A percentile compares a stretch with the other conserved stretches of the same genome.
Conservation (phyloP, 2,329 filamentous ascomycete species). For the Neopestalotiopsis rosae region DNA sequence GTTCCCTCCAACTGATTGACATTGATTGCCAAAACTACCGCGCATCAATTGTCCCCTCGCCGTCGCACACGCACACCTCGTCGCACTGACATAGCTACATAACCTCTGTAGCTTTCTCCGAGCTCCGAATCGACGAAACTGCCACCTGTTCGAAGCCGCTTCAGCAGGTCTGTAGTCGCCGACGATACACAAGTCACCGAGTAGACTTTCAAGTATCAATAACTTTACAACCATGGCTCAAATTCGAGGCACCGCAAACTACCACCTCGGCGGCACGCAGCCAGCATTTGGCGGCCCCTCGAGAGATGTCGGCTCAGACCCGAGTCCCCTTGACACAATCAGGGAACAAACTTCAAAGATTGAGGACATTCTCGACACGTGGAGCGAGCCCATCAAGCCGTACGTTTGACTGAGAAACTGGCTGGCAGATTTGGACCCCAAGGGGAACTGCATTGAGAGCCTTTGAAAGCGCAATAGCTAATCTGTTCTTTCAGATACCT, state of each 20-base stretch:
- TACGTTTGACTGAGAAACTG: constrained; percentile 56
- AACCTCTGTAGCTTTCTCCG: background rate
- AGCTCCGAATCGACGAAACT: constrained; percentile 1
- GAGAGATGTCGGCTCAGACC: constrained; percentile 68
- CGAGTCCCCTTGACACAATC: constrained; percentile 84
- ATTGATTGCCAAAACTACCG: background rate
- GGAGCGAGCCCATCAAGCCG: constrained; percentile 94
- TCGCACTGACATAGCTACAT: background rate
- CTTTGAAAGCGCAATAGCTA: constrained; percentile 29
- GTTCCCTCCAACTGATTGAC: background rate
- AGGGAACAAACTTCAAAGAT: constrained; percentile 97
- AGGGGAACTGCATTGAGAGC: background rate
- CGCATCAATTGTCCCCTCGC: background rate
- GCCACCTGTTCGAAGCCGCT: constrained; percentile 3
- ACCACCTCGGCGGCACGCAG: constrained; percentile 75
- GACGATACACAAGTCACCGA: constrained; percentile 16
- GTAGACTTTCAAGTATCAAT: constrained; percentile 10
- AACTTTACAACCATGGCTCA: constrained; percentile 44
- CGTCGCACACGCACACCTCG: background rate
- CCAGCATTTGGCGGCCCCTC: constrained; percentile 71
- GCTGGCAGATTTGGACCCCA: background rate
- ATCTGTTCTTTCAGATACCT: constrained; percentile 68
- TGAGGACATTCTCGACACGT: constrained; percentile 86
- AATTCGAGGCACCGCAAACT: constrained; percentile 73
- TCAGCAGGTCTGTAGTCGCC: constrained; percentile 29